These are phyloP conservation scores for Chytriomyces sp. DNA, from an alignment of 192 early-diverging fungal genomes.

Conservation along the genomic window DNA sequence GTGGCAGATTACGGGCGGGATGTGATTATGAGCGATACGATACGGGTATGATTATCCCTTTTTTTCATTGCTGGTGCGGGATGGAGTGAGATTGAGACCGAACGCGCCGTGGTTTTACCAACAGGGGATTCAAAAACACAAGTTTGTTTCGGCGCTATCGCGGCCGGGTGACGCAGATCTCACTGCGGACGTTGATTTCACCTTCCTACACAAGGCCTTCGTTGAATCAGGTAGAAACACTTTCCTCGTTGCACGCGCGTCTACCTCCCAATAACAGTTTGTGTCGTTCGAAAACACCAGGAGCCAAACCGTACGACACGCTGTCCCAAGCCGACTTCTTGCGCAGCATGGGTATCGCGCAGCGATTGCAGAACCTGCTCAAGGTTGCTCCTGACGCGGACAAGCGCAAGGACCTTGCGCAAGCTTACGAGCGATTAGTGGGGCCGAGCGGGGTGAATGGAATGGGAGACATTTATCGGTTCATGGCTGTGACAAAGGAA, in stretches of 20 bases:
- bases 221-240: conserved; percentile 11
- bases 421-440: conserved; percentile 73
- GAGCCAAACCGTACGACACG: conserved; percentile 61
- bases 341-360: conserved; percentile 79
- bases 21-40: conserved; percentile 70
- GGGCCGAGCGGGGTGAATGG: conserved; percentile 55
- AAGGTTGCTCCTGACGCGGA: conserved; percentile 54
- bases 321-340: conserved; percentile 76
- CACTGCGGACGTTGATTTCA: conserved; percentile 91
- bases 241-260: not conserved
- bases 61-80: conserved; percentile 3
- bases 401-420: conserved; percentile 64
- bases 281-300: too few relatives aligned
- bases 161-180: conserved; percentile 85
- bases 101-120: conserved; percentile 12
- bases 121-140: conserved; percentile 82
- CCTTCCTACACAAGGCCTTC: conserved; percentile 29
- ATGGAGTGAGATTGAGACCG: too few relatives aligned
- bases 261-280: not conserved
- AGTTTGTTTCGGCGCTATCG: conserved; percentile 76
- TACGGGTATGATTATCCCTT: conserved; percentile 58
- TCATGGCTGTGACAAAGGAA: conserved; percentile 37
- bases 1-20: conserved; percentile 92
- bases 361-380: conserved; percentile 70
- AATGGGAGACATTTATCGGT: conserved; percentile 91